Base-by-base conservation (phyloP, 805 yeast genomes). In the Grigorovia jiainica region DNA sequence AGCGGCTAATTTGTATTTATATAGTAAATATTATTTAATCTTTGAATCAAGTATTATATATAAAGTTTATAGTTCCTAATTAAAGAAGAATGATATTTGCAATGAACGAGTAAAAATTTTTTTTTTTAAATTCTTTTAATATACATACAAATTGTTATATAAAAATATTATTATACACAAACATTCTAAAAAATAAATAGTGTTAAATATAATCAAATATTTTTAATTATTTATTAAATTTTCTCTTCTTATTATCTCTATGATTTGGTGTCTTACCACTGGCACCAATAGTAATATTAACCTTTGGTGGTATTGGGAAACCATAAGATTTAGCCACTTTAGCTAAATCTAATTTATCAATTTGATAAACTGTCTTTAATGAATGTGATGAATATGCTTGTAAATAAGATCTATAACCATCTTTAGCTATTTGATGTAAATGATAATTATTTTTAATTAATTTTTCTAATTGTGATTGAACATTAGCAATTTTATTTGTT, bases 311-410 rank as follows among this genome's bases (percentile, higher is more conserved):
- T 20, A 86, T 81, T 31, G 80, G 79, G 67, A 92, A 92, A 8
- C 99, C 99, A 63, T 85, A 92, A 11, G 95, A 82, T 63, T 82
- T 85, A 42, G 97, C 98, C 24, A 92, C 97, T 68, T 90, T 92
- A 29, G 80, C 90, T 49, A 92, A 70, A 63, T 92, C 98, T 47
- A 92, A 72, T 66, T 89, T 87, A 65, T 92, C 97, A 54, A 92
- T 87, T 67, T 89, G 95, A 61, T 92, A 92, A 13, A 92, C 98
- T 2, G 96, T 85, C 65, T 92, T 92, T 65, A 92, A 72, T 58
- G 89, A 95, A 66, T 92, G 98, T 18, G 95, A 83, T 6, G 98
- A 89, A 60, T 92, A 92, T 5, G 98, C 97, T 67, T 92, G 99
- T 56, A 92, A 72, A 65, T 92, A 92, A 2, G 97, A 79, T 61